Evolutionary conservation across 495 filamentous ascomycete genomes (phyloP).

Genomic region (Pyrenula massariospora): DNA sequence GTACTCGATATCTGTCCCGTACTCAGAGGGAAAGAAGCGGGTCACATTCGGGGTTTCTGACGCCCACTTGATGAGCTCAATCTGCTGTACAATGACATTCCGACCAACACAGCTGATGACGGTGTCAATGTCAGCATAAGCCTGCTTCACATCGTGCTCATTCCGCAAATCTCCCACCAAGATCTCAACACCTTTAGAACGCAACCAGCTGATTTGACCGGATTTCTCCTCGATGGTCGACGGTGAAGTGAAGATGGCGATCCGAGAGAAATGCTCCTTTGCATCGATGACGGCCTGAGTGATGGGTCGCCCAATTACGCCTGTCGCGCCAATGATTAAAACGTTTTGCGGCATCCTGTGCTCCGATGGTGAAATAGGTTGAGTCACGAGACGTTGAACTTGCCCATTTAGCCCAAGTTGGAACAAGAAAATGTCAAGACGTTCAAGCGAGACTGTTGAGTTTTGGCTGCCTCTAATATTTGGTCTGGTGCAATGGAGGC

Average conservation of each 20-base stretch:
- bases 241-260: slow-evolving; percentile 54
- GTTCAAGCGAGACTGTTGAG: too few species aligned
- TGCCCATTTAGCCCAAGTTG: too few species aligned
- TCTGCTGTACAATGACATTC: slow-evolving; percentile 42
- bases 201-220: slow-evolving; percentile 24
- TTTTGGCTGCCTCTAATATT: too few species aligned
- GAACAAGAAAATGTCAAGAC: too few species aligned
- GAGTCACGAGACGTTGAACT: too few species aligned
- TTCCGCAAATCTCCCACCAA: slow-evolving; percentile 48
- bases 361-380: too few species aligned
- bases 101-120: slow-evolving; percentile 55
- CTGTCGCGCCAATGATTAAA: slow-evolving; percentile 61
- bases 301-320: slow-evolving; percentile 55
- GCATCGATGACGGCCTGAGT: slow-evolving; percentile 41
- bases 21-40: slow-evolving; percentile 63
- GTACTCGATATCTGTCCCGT: slow-evolving; percentile 65
- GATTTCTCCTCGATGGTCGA: slow-evolving; percentile 35
- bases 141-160: slow-evolving; percentile 35
- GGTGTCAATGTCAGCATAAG: slow-evolving; percentile 50
- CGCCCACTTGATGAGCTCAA: slow-evolving; percentile 45
- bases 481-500: too few species aligned
- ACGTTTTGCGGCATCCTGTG: slow-evolving; percentile 26
- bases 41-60: slow-evolving; percentile 41
- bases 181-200: slow-evolving; percentile 37
- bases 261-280: slow-evolving; percentile 35